Evolutionary conservation across 208 protist genomes (phyloP).

Genomic region (Naegleria lovaniensis): DNA sequence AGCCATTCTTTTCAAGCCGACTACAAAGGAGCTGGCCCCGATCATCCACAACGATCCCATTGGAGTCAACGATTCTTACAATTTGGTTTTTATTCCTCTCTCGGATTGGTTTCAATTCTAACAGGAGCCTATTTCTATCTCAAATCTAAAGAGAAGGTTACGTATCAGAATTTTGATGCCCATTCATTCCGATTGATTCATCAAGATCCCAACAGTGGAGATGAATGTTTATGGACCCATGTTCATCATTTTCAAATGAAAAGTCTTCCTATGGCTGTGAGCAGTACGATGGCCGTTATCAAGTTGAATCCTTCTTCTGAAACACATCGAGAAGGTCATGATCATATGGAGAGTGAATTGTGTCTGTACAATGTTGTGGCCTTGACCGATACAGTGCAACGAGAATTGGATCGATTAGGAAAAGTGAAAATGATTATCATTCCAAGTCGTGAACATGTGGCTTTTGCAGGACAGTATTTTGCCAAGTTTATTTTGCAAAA

Average conservation of each 20-base stretch:
- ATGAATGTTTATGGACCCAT: not conserved
- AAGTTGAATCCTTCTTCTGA: not conserved
- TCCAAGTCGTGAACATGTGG: not conserved
- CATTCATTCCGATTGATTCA: not conserved
- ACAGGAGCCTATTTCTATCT: not conserved
- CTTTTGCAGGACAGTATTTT: not conserved
- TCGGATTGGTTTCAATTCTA: not conserved
- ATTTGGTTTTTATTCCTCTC: too few species aligned
- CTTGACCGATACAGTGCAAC: not conserved
- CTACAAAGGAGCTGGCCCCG: too few species aligned
- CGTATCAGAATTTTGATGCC: not conserved
- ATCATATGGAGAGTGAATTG: not conserved
- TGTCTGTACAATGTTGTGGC: not conserved
- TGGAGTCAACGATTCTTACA: too few species aligned
- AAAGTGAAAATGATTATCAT: not conserved
- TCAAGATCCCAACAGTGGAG: not conserved
- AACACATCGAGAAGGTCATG: too few species aligned
- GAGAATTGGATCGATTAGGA: not conserved
- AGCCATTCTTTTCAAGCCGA: too few species aligned
- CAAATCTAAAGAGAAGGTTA: not conserved
- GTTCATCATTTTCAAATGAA: not conserved
- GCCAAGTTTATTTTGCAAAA: not conserved
- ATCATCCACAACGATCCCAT: too few species aligned
- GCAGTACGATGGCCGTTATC: not conserved
- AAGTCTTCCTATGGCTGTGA: not conserved